A percentile compares a stretch with the other conserved stretches of the same genome.
Evolutionary conservation across 23 red algal species (phyloP).

Genomic region (Gracilariopsis chorda): DNA sequence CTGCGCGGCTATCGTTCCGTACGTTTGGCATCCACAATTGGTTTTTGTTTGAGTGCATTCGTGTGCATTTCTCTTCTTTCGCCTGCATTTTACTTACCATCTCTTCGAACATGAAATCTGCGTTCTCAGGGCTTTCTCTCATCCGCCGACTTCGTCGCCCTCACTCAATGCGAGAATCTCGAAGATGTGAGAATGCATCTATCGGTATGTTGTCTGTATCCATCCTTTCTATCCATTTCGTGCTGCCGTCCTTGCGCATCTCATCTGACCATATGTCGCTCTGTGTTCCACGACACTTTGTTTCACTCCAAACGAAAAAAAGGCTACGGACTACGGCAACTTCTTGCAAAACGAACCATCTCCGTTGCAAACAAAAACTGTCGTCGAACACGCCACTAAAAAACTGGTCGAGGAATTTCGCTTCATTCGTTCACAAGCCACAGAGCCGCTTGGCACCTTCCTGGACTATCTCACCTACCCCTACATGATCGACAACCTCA

Average conservation of each 20-base stretch:
- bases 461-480: conserved; percentile 98
- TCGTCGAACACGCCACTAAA: conserved; percentile 72
- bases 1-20: conserved; percentile 88
- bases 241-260: neutral
- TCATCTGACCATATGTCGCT: neutral
- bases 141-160: conserved; percentile 78
- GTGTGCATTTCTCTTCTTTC: neutral
- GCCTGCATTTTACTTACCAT: neutral
- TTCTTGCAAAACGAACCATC: conserved; percentile 94
- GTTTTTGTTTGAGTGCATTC: neutral
- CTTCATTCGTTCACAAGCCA: conserved; percentile 72
- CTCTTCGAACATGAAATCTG: neutral
- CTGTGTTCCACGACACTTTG: neutral
- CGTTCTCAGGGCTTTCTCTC: conserved; percentile 76
- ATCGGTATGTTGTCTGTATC: conserved; percentile 49
- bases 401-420: conserved; percentile 91
- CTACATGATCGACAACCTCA: conserved; percentile 99
- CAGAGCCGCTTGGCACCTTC: conserved; percentile 84
- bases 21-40: neutral
- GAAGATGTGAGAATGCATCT: conserved; percentile 98
- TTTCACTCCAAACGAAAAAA: neutral
- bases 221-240: neutral
- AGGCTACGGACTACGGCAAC: conserved; percentile 87
- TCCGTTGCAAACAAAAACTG: conserved; percentile 76
- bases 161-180: conserved; percentile 91